Percentiles rank a stretch among this genome's conserved stretches.
These are phyloP conservation scores for Teunomyces kruisii DNA, from an alignment of 805 yeast genomes.

Conservation along the genomic window DNA sequence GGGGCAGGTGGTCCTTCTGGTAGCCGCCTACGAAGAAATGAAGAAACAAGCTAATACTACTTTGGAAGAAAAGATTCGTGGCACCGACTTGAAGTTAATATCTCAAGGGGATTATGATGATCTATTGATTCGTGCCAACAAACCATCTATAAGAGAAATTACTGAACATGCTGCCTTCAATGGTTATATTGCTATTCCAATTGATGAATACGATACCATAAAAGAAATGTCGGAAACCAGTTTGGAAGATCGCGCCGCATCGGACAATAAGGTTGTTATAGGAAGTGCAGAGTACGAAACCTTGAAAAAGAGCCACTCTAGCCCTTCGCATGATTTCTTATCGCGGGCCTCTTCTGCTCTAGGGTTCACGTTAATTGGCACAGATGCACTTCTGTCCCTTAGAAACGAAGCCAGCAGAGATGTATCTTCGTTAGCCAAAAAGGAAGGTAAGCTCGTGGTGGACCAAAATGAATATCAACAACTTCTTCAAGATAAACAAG, in stretches of 20 bases:
- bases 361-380: constrained; percentile 11
- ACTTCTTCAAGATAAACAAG: background rate
- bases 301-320: constrained; percentile 8
- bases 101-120: constrained; percentile 21
- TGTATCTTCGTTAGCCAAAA: constrained; percentile 16
- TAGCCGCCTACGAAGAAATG: constrained; percentile 7
- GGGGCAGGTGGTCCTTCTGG: constrained; percentile 7
- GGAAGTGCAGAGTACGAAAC: constrained; percentile 2
- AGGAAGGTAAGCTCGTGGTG: constrained; percentile 16
- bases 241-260: constrained; percentile 4
- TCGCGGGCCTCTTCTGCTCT: constrained; percentile 6
- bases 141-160: constrained; percentile 21
- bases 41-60: constrained; percentile 8
- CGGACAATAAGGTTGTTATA: constrained; percentile 4
- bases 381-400: constrained; percentile 12
- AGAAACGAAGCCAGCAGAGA: constrained; percentile 13
- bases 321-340: constrained; percentile 13
- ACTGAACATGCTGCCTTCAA: constrained; percentile 21
- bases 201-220: background rate
- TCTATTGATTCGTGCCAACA: constrained; percentile 14
- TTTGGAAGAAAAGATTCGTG: constrained; percentile 18
- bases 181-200: constrained; percentile 25
- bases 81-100: constrained; percentile 19
- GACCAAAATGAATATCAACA: constrained; percentile 11
- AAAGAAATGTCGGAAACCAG: background rate